phyloP scores from a whole-genome alignment of 768 basidiomycete genomes.

The Termitomyces eurrhizus region DNA sequence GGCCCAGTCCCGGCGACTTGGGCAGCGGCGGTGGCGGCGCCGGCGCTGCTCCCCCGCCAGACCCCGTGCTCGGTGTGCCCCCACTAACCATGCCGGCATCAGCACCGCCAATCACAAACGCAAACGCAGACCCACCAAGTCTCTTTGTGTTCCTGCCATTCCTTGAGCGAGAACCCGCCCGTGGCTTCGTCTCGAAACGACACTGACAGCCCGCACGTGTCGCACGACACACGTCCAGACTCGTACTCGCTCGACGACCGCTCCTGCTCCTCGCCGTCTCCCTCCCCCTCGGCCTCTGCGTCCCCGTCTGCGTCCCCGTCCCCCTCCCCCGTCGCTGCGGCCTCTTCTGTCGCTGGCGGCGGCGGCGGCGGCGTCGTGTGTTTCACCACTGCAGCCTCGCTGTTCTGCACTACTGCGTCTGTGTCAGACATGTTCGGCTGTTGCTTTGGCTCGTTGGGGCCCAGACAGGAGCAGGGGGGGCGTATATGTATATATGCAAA shows the following conservation, averaged over 20 bases:
- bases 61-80: too few species aligned
- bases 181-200: constrained; percentile 64
- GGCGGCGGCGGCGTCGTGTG: constrained; percentile 23
- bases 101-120: too few species aligned
- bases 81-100: too few species aligned
- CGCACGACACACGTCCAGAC: constrained; percentile 62
- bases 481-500: too few species aligned
- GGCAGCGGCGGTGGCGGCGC: constrained; percentile 16
- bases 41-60: background rate
- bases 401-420: background rate
- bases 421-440: background rate
- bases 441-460: too few species aligned
- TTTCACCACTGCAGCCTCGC: constrained; percentile 5
- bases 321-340: too few species aligned
- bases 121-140: constrained; percentile 41
- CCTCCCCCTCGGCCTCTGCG: background rate
- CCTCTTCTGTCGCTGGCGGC: too few species aligned
- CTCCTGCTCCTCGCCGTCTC: constrained; percentile 14
- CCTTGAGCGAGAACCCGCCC: constrained; percentile 60
- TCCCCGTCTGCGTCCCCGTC: background rate
- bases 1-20: constrained; percentile 20
- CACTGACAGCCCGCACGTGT: constrained; percentile 55
- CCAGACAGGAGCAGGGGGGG: too few species aligned
- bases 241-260: constrained; percentile 49
- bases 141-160: constrained; percentile 65